Base-by-base conservation (phyloP, 169 alveolate genomes). In the Eimeria necatrix region DNA sequence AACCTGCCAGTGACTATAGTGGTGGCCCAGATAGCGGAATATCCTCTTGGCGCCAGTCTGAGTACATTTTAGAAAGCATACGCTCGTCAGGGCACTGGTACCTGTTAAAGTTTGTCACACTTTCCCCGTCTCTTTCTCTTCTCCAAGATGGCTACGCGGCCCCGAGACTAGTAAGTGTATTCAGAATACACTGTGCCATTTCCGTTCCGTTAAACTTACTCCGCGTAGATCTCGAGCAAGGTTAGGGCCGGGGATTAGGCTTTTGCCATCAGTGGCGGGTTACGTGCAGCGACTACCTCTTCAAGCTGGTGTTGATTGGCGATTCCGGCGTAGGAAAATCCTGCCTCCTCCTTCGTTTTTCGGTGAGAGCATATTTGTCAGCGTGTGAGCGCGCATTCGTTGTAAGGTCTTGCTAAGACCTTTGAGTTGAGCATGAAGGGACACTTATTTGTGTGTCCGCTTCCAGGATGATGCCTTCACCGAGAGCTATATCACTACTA, bases 261-360 rank as follows among this genome's bases (percentile, higher is more conserved):
- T 32, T 32, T 32, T 32, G 41, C 41, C 41, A 32, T 32, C 41
- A 32, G 41, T 32, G 41, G 41, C 41, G 41, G 41, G 41, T 32
- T 32, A 32, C 41, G 71, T 51, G 68, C 92, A 96, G 98, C 98
- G 99, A 99, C 96, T 97, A 98, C 95, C 97, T 99, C 90, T 98
- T 99, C 97, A 99, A 99, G 97, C 96, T 99, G 71, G 97, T 99
- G 71, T 96, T 99, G 88, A 98, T 99, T 85, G 99, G 99, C n/a
- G 99, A 99, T 93, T 98, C 99, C 60, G 99, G 99, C 78, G 99
- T 99, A 26, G 99, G 99, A 49, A 99, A 99, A 96, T 98, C 99
- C 16, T 98, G 99, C 84, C 96, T 99, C 94, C 97, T 99, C 78
- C 98, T 98, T 94, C 97, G 99, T 76, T 99, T 98, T 96, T 99